A percentile compares a stretch with the other conserved stretches of the same genome.
phyloP scores from a whole-genome alignment of 1,139 yeast species.

The Wickerhamomyces sp. region DNA sequence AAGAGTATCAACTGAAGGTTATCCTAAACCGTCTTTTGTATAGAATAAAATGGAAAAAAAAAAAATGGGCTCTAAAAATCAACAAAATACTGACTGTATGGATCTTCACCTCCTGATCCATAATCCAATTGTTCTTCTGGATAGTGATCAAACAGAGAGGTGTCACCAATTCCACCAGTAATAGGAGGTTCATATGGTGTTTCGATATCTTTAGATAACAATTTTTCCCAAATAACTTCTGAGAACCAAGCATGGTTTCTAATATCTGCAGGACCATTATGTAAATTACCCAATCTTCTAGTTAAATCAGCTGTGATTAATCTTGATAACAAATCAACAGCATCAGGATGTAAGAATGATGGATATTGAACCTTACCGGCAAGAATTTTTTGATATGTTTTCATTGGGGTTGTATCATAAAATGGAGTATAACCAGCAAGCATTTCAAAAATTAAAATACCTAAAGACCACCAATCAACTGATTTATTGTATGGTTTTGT shows the following conservation, averaged over 20 bases:
- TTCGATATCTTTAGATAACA: constrained; percentile 84
- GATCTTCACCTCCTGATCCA: constrained; percentile 80
- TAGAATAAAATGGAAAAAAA: neutral
- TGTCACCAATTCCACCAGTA: constrained; percentile 93
- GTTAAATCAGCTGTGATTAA: constrained; percentile 89
- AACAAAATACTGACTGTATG: constrained; percentile 66
- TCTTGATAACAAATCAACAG: constrained; percentile 71
- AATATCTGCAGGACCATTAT: constrained; percentile 86
- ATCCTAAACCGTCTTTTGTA: no score
- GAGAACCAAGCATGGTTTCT: constrained; percentile 92
- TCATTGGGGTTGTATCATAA: constrained; percentile 95
- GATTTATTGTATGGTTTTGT: constrained; percentile 96
- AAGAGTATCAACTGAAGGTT: neutral
- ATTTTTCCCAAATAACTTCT: constrained; percentile 94
- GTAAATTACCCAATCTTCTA: constrained; percentile 85
- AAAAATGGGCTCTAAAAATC: constrained; percentile 49
- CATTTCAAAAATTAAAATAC: constrained; percentile 93
- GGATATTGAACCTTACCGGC: constrained; percentile 88
- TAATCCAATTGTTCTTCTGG: constrained; percentile 93
- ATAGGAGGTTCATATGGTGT: constrained; percentile 99
- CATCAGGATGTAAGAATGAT: constrained; percentile 84
- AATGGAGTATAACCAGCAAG: constrained; percentile 97
- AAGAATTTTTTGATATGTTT: constrained; percentile 91
- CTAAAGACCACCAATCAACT: constrained; percentile 99
- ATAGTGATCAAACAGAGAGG: constrained; percentile 88